Base-by-base conservation (phyloP, 2,329 filamentous ascomycete genomes). In the Fonsecaea multimorphosa region DNA sequence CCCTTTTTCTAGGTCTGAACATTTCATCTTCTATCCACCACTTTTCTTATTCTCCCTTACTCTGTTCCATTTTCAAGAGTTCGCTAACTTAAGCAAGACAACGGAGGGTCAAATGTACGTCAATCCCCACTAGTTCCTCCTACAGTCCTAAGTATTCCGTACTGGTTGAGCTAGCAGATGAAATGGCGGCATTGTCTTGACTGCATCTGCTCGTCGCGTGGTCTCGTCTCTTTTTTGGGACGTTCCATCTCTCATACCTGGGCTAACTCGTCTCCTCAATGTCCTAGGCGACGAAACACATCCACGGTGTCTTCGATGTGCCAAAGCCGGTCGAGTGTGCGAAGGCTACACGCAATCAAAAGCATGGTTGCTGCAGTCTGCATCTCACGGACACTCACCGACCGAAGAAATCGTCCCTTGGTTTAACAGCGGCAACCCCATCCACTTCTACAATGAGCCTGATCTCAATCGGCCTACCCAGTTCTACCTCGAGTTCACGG, bases 321-420 rank as follows among this genome's bases (percentile, higher is more conserved):
- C 71, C 27, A 74, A 72, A 61, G 74, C 74, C 11, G 73, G 74
- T n/a, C 72, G 74, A 38, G 64, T 69, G 49, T 75, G 73, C 63
- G 73, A 74, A 55, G 74, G 74, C 40, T 75, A 75, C 60, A 51
- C 65, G n/a, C 59, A 68, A 32, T 32, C 63, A 27, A 65, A 63
- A 54, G 29, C 66, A 12, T 65, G 59, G 63, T n/a, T 59, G n/a
- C 63, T 65, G 14, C 58, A 68, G 29, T 31, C 59, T 24, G 14
- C 51, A 31, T 3, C 22, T 8, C 40, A 31, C 44, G 22, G 24
- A 29, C 34, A 24, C 3, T 54, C 36, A 12, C 44, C n/a, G 7
- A 51, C n/a, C 16, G 40, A 57, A 19, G 55, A 63, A 3, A 14
- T 65, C 19, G 40, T 38, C 11, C 57, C 40, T 24, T 52, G 32